Evolutionary conservation across 805 yeast species (phyloP).

Genomic region (Starmerella vitae): DNA sequence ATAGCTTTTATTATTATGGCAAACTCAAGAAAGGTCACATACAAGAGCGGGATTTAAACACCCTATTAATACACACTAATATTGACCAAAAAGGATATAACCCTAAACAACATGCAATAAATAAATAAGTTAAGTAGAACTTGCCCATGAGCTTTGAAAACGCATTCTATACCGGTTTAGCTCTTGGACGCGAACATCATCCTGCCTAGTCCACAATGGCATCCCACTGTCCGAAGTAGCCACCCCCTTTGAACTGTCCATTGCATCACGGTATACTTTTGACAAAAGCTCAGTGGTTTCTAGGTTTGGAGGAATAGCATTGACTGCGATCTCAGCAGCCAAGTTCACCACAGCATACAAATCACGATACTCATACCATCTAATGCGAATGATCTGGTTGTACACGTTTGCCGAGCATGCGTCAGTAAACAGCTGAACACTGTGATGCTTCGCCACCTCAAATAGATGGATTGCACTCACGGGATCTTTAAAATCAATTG

Average conservation of each 20-base stretch:
- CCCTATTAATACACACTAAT: too few relatives aligned
- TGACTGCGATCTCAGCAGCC: constrained; percentile 32
- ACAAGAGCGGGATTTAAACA: too few relatives aligned
- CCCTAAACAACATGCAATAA: too few relatives aligned
- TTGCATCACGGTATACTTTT: constrained; percentile 21
- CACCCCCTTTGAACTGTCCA: constrained; percentile 21
- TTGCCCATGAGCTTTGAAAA: constrained; percentile 16
- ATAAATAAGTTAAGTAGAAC: constrained; percentile 9
- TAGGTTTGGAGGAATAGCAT: constrained; percentile 30
- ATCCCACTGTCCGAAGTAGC: constrained; percentile 16
- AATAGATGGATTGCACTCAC: constrained; percentile 29
- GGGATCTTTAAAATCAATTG: constrained; percentile 22
- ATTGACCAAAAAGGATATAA: too few relatives aligned
- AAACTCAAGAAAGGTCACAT: too few relatives aligned
- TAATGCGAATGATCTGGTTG: constrained; percentile 27
- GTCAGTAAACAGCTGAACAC: constrained; percentile 28
- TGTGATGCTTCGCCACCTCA: constrained; percentile 26
- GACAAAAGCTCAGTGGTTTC: constrained; percentile 26
- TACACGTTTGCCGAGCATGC: constrained; percentile 32
- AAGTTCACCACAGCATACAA: constrained; percentile 27
- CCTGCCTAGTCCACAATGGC: constrained; percentile 25
- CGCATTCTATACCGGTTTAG: constrained; percentile 21
- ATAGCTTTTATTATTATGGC: too few relatives aligned
- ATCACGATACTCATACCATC: constrained; percentile 32
- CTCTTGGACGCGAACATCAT: constrained; percentile 19